These are phyloP conservation scores for Aspergillus carlsbadensis DNA, from an alignment of 495 filamentous ascomycete species.

Conservation along the genomic window DNA sequence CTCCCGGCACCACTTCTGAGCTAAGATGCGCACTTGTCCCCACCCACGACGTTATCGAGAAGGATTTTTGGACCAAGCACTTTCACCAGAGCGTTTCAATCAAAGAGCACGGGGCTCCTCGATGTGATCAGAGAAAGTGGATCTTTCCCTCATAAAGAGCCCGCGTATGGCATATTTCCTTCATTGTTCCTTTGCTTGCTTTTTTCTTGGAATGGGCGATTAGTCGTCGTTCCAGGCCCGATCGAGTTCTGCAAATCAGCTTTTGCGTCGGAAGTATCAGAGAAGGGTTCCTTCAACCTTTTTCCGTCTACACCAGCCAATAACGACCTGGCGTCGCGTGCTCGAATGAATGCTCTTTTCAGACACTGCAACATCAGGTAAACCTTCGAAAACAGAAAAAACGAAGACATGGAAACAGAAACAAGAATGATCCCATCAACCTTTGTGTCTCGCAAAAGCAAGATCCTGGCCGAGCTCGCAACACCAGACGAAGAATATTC, in stretches of 20 bases:
- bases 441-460: constrained; percentile 61
- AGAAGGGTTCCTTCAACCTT: too few relatives aligned
- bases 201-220: not conserved
- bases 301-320: too few relatives aligned
- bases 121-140: not conserved
- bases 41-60: constrained; percentile 10
- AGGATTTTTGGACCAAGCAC: constrained; percentile 14
- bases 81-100: not conserved
- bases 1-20: constrained; percentile 15
- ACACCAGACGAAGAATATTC: constrained; percentile 64
- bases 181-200: not conserved
- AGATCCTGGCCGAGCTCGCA: constrained; percentile 64
- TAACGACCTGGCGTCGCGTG: too few relatives aligned
- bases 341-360: not conserved
- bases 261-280: not conserved
- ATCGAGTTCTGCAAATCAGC: not conserved
- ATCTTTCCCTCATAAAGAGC: not conserved
- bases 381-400: too few relatives aligned
- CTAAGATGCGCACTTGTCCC: constrained; percentile 15
- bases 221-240: not conserved
- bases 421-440: constrained; percentile 28
- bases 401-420: constrained; percentile 9
- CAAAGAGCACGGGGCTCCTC: not conserved
- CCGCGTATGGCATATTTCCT: not conserved
- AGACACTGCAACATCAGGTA: too few relatives aligned